Conservation (phyloP, 2,329 filamentous ascomycete genomes). For the Penicillium glabrum region DNA sequence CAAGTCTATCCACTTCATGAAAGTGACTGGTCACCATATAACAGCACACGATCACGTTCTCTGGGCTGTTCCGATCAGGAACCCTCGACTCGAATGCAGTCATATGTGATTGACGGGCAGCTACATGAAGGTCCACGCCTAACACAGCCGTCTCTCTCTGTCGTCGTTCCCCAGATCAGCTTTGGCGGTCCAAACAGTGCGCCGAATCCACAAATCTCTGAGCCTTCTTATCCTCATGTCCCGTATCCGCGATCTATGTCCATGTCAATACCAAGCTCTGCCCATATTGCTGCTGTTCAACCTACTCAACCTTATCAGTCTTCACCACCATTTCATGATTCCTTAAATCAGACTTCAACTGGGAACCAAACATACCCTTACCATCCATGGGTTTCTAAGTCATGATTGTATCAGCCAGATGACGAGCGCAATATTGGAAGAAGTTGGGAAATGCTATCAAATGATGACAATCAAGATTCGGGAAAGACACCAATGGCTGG, state of each 20-base stretch:
- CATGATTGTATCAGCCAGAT: background rate
- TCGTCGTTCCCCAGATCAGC: slow-evolving; percentile 19
- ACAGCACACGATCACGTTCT: slow-evolving; percentile 27
- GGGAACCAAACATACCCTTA: background rate
- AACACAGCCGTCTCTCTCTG: slow-evolving; percentile 6
- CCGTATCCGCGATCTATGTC: slow-evolving; percentile 21
- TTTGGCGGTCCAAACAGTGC: slow-evolving; percentile 13
- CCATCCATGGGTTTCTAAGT: background rate
- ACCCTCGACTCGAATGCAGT: slow-evolving; percentile 25
- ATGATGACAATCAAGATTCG: background rate
- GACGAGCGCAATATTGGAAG: background rate
- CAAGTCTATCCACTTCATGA: slow-evolving; percentile 26
- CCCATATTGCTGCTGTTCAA: background rate
- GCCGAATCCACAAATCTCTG: background rate
- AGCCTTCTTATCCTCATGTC: slow-evolving; percentile 8
- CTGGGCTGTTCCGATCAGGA: slow-evolving; percentile 29
- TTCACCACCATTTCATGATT: slow-evolving; percentile 4
- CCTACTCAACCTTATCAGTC: slow-evolving; percentile 10
- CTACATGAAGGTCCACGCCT: slow-evolving; percentile 10
- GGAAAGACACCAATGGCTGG: too few relatives aligned
- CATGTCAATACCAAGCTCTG: slow-evolving; percentile 12
- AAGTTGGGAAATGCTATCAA: background rate
- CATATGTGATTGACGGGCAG: slow-evolving; percentile 19
- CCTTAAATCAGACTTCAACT: slow-evolving; percentile 4
- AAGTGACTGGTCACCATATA: slow-evolving; percentile 30